A percentile compares a stretch with the other conserved stretches of the same genome.
Evolutionary conservation across 2,329 filamentous ascomycete species (phyloP).

Genomic region (Arachnomyces sp.): DNA sequence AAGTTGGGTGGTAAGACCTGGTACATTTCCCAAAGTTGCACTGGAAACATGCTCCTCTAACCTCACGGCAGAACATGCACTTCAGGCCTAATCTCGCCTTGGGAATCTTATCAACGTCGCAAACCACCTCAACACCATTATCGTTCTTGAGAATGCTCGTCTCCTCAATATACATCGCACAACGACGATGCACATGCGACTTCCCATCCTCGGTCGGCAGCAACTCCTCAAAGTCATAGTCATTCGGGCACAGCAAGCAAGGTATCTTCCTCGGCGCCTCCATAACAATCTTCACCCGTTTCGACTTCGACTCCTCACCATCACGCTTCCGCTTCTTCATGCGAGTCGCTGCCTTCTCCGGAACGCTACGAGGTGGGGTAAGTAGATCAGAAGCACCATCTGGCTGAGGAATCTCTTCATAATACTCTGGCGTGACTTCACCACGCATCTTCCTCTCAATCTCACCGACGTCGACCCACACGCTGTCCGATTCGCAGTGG

Average conservation of each 20-base stretch:
- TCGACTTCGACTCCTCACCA: slow-evolving; percentile 53
- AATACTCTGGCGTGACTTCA: slow-evolving; percentile 55
- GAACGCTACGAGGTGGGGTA: slow-evolving; percentile 69
- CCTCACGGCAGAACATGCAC: slow-evolving; percentile 89
- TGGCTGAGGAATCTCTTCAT: slow-evolving; percentile 47
- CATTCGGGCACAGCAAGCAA: slow-evolving; percentile 87
- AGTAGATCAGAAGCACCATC: slow-evolving; percentile 63
- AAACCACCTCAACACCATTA: slow-evolving; percentile 62
- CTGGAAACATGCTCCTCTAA: slow-evolving; percentile 93
- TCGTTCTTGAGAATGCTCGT: slow-evolving; percentile 72
- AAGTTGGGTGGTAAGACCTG: slow-evolving; percentile 89
- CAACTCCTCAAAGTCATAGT: slow-evolving; percentile 73
- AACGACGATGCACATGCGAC: slow-evolving; percentile 72
- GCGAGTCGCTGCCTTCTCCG: slow-evolving; percentile 56
- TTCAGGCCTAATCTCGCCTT: slow-evolving; percentile 86
- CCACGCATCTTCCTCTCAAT: slow-evolving; percentile 91
- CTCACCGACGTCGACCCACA: slow-evolving; percentile 95
- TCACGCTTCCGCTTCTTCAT: slow-evolving; percentile 63
- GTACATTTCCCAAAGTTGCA: slow-evolving; percentile 93
- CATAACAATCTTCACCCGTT: slow-evolving; percentile 69
- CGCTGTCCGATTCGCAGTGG: slow-evolving; percentile 92
- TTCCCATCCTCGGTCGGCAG: slow-evolving; percentile 80
- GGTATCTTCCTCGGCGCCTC: slow-evolving; percentile 67
- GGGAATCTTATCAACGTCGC: slow-evolving; percentile 71
- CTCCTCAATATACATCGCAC: slow-evolving; percentile 85